Base-by-base conservation (phyloP, 805 yeast species). In the Candida vaughaniae region DNA sequence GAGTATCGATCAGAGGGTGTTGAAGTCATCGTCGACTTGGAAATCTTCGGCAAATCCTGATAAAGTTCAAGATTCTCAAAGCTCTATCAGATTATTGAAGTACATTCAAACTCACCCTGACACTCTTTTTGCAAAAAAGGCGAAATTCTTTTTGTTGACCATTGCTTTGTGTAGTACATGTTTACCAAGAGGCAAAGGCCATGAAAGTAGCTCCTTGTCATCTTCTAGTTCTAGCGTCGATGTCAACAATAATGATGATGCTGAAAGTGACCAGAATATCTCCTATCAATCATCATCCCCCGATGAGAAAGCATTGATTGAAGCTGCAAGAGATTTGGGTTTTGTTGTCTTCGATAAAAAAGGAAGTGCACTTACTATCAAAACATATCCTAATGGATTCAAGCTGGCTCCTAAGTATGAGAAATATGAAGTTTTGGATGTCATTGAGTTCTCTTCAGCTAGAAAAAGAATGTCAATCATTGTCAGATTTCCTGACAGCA, bases 381-480 rank as follows among this genome's bases (percentile, higher is more conserved):
- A 90, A 48, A 77, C 88, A 0, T 93, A 83, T 55, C 97, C 98
- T 0, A 51, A 80, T 36, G 97, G 98, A 0, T 79, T 86, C 55
- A 85, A 80, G 5, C 52, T 57, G 3, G 77, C 70, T 1, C 83
- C 95, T 1, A 69, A 66, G 6, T 68, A 72, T 29, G 95, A 89
- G 47, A 66, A 67, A 2, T 93, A 85, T 58, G 80, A 84, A 49
- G 67, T 93, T 6, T 63, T 93, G 43, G 91, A 93, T 42, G 75
- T 77, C 2, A 81, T 93, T 40, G 97, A 91, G 39, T 93, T 93
- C 53, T 71, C 91, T 0, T 86, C 96, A 1, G 67, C 80, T 3
- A 78, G 99, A 52, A 93, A 93, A 62, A 75, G 99, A 54, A 93
- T 93, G 99, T 87, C 97, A 0, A 78, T 86, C n/a, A 57, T 91